Base-by-base conservation (phyloP, 73 alveolate genomes). In the Tetrahymena thermophila region DNA sequence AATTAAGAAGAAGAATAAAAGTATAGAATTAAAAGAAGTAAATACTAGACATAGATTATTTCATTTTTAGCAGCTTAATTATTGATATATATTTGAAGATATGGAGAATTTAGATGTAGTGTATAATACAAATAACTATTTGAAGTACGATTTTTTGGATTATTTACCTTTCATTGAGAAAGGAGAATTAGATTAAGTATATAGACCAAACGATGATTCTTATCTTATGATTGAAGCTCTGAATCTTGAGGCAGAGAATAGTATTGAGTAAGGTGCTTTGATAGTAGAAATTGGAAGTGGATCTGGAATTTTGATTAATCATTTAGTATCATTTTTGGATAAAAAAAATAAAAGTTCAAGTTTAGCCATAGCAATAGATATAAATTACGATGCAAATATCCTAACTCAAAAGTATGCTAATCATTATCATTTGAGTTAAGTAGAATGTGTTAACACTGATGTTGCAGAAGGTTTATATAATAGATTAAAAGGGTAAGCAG, bases 281-380 rank as follows among this genome's bases (percentile, higher is more conserved):
- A 83, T 95, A 34, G 95, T 95, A 15, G 97, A 95, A 55, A 89
- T 95, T 34, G 97, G 97, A 55, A 85, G 97, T 56, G 97, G 97
- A 43, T 50, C 95, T 13, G 97, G 97, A 85, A 95, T 95, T 37
- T 89, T 95, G 23, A 95, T 95, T 3, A 94, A 94, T 7, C 84
- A 85, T 85, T 89, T 94, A 42, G 93, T 89, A 5, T 43, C 85
- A 15, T 56, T 44, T 34, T 95, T 95, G 43, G 40, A 95, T 84
- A 71, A 50, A 25, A 37, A 35, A 89, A 95, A 95, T 38, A 95
- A 95, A 34, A 43, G 94, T 55, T 57, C 95, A n/a, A 40, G 83
- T 35, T 43, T 85, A 37, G 85, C 94, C 3, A 1, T 95, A 42
- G 97, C 95, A 6, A 95, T 95, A 17, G 97, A 95, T 50, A 95